phyloP scores from a whole-genome alignment of 2,329 filamentous ascomycete species.

The Daldinia sp. region DNA sequence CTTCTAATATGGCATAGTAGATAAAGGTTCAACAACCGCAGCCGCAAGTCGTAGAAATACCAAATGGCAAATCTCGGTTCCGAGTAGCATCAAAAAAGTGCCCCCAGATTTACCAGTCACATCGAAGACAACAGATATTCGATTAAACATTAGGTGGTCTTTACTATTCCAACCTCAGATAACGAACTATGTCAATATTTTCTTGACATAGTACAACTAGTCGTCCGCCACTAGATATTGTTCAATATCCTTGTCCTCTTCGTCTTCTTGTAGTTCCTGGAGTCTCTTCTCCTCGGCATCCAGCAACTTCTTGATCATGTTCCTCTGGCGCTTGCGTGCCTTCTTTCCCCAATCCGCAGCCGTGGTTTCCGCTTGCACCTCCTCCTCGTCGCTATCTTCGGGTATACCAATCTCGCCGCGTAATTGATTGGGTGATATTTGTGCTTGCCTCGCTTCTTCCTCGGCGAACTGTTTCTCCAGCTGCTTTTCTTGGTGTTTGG shows the following conservation, averaged over 20 bases:
- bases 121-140: background rate
- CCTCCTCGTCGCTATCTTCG: constrained; percentile 65
- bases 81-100: background rate
- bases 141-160: background rate
- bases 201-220: background rate
- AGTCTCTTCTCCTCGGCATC: constrained; percentile 71
- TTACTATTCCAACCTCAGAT: background rate
- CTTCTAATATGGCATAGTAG: background rate
- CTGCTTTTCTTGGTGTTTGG: constrained; percentile 71
- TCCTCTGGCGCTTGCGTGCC: constrained; percentile 75
- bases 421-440: constrained; percentile 74
- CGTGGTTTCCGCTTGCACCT: constrained; percentile 62
- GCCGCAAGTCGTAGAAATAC: background rate
- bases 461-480: constrained; percentile 70
- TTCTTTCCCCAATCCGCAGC: constrained; percentile 76
- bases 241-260: constrained; percentile 80
- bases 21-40: background rate
- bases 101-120: background rate
- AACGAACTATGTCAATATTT: background rate
- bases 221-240: constrained; percentile 67
- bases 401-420: constrained; percentile 67
- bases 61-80: background rate
- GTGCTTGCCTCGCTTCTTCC: constrained; percentile 57
- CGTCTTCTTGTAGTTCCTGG: constrained; percentile 68
- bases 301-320: constrained; percentile 73